Percentiles rank a stretch among this genome's conserved stretches.
Evolutionary conservation across 768 basidiomycete genomes (phyloP).

Genomic region (Ramaria rubella): DNA sequence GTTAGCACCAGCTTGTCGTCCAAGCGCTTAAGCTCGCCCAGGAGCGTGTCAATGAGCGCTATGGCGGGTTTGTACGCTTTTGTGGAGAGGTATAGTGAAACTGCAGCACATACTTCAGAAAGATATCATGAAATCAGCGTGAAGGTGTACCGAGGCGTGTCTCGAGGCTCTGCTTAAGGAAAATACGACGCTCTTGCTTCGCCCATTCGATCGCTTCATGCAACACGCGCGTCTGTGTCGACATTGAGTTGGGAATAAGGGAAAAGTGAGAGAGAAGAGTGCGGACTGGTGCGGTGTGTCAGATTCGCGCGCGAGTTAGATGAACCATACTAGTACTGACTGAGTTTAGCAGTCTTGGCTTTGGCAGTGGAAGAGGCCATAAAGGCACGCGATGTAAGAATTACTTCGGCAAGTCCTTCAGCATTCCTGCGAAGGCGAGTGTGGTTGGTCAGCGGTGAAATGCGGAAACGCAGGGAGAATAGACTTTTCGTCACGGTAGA

Average conservation of each 20-base stretch:
- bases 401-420: constrained; percentile 76
- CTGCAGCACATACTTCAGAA: neutral
- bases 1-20: constrained; percentile 99
- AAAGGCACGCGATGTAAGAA: constrained; percentile 64
- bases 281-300: constrained; percentile 50
- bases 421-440: constrained; percentile 54
- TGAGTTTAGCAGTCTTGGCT: constrained; percentile 94
- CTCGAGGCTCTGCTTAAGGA: constrained; percentile 91
- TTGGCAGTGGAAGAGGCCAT: constrained; percentile 96
- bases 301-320: constrained; percentile 4
- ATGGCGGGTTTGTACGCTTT: constrained; percentile 75
- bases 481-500: constrained; percentile 82
- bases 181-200: constrained; percentile 84
- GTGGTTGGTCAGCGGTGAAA: neutral
- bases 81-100: constrained; percentile 24
- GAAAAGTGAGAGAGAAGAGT: constrained; percentile 90
- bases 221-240: constrained; percentile 78
- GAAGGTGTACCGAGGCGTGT: constrained; percentile 58
- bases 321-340: constrained; percentile 50
- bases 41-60: constrained; percentile 73
- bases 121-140: constrained; percentile 35
- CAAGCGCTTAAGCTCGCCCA: constrained; percentile 84
- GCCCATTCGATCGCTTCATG: constrained; percentile 93
- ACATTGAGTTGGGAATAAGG: constrained; percentile 64
- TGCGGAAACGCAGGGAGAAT: constrained; percentile 19